phyloP scores from a whole-genome alignment of 495 filamentous ascomycete genomes.

The Podospora pseudopauciseta region DNA sequence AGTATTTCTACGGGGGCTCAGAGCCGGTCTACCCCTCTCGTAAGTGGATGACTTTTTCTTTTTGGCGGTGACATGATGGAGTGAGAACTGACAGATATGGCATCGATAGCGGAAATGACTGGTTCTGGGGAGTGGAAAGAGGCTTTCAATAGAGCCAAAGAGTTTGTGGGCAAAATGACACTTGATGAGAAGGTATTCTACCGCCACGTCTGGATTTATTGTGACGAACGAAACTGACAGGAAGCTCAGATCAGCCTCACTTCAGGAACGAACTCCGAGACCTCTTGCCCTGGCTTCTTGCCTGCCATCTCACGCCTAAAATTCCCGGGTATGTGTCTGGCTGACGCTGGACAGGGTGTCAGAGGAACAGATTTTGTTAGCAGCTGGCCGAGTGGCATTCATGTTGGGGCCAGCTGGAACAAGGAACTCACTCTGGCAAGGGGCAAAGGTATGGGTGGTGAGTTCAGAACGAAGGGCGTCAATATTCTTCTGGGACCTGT shows the following conservation, averaged over 20 bases:
- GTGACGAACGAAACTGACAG: background rate
- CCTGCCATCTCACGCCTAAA: slow-evolving; percentile 51
- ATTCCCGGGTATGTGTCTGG: slow-evolving; percentile 61
- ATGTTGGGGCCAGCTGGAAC: slow-evolving; percentile 60
- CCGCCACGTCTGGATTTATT: slow-evolving; percentile 29
- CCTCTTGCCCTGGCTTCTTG: slow-evolving; percentile 52
- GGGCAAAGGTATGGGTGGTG: slow-evolving; percentile 51
- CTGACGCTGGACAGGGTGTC: slow-evolving; percentile 61
- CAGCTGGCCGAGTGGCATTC: slow-evolving; percentile 52
- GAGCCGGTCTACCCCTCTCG: slow-evolving; percentile 57
- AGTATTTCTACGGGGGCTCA: slow-evolving; percentile 54
- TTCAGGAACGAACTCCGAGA: slow-evolving; percentile 42
- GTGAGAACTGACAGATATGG: slow-evolving; percentile 12
- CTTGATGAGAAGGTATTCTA: slow-evolving; percentile 57
- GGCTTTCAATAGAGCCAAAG: slow-evolving; percentile 50
- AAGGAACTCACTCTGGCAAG: slow-evolving; percentile 47
- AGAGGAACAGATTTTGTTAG: slow-evolving; percentile 59
- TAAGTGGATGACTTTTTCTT: slow-evolving; percentile 23
- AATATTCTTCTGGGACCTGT: slow-evolving; percentile 66
- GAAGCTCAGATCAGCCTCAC: slow-evolving; percentile 49
- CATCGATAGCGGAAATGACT: slow-evolving; percentile 50
- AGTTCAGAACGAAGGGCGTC: slow-evolving; percentile 60
- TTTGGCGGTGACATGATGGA: background rate
- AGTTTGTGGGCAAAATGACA: slow-evolving; percentile 54
- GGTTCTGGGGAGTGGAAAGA: slow-evolving; percentile 44